A percentile compares a stretch with the other conserved stretches of the same genome.
These are phyloP conservation scores for Trametes maxima DNA, from an alignment of 768 basidiomycete genomes.

Conservation along the genomic window DNA sequence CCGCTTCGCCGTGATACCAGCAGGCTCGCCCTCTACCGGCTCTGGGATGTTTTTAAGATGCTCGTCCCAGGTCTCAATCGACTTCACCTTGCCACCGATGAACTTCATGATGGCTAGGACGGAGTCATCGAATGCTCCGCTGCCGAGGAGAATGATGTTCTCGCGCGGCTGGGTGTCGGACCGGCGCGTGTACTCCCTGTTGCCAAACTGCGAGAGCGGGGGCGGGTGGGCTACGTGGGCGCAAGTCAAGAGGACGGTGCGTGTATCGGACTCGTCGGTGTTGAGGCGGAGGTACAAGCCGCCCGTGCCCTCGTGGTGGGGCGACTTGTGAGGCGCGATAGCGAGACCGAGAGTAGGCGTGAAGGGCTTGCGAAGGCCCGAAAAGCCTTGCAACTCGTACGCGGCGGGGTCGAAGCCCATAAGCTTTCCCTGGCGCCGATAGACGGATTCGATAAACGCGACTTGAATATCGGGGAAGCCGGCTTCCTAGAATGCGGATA, in stretches of 20 bases:
- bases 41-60: background rate
- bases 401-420: slow-evolving; percentile 27
- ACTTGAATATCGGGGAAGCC: slow-evolving; percentile 38
- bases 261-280: slow-evolving; percentile 15
- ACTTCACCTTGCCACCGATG: background rate
- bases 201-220: slow-evolving; percentile 14
- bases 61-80: background rate
- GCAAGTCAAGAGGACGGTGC: slow-evolving; percentile 32
- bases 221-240: slow-evolving; percentile 41
- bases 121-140: slow-evolving; percentile 27
- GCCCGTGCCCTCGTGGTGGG: slow-evolving; percentile 42
- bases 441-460: slow-evolving; percentile 39
- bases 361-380: slow-evolving; percentile 31
- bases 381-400: slow-evolving; percentile 27
- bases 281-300: slow-evolving; percentile 39
- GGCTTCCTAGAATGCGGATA: too few relatives aligned
- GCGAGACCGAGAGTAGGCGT: slow-evolving; percentile 39
- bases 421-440: slow-evolving; percentile 28
- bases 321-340: slow-evolving; percentile 36
- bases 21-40: background rate
- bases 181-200: slow-evolving; percentile 27
- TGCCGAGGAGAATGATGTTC: slow-evolving; percentile 35
- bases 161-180: slow-evolving; percentile 19
- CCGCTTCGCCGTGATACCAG: background rate
- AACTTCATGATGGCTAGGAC: slow-evolving; percentile 29